These are phyloP conservation scores for Erodium moschatum DNA, from an alignment of 441 rosid species.

Conservation along the genomic window DNA sequence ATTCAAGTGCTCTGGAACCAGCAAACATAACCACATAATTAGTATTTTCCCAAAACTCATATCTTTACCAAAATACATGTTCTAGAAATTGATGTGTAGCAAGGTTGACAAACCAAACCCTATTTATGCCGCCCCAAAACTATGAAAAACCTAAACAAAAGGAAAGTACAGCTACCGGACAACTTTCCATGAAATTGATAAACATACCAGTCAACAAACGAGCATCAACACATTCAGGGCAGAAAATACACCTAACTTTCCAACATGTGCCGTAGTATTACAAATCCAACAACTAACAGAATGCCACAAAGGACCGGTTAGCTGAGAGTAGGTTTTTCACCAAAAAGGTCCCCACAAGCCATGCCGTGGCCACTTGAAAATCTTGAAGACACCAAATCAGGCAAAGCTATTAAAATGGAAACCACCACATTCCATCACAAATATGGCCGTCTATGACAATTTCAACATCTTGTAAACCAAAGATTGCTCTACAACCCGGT, in stretches of 20 bases:
- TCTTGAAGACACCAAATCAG: background rate
- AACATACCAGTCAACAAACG: slow-evolving; percentile 2
- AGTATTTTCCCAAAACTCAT: background rate
- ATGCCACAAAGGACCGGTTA: background rate
- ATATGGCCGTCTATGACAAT: background rate
- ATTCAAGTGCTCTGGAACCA: background rate
- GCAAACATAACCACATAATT: background rate
- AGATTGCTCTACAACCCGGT: background rate
- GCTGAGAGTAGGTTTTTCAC: background rate
- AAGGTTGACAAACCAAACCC: background rate
- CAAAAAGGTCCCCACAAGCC: background rate
- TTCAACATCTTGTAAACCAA: background rate
- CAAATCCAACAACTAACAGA: background rate
- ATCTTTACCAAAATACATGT: background rate
- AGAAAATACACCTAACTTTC: background rate
- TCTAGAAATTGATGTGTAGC: background rate
- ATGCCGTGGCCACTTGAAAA: background rate
- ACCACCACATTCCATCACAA: background rate
- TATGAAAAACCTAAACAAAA: background rate
- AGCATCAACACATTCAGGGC: background rate
- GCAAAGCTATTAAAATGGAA: background rate
- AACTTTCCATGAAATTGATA: background rate
- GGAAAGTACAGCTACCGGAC: background rate
- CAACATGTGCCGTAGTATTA: background rate
- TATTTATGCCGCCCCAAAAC: background rate